phyloP scores from a whole-genome alignment of 352 stramenopile species.

The Pythium sp. region DNA sequence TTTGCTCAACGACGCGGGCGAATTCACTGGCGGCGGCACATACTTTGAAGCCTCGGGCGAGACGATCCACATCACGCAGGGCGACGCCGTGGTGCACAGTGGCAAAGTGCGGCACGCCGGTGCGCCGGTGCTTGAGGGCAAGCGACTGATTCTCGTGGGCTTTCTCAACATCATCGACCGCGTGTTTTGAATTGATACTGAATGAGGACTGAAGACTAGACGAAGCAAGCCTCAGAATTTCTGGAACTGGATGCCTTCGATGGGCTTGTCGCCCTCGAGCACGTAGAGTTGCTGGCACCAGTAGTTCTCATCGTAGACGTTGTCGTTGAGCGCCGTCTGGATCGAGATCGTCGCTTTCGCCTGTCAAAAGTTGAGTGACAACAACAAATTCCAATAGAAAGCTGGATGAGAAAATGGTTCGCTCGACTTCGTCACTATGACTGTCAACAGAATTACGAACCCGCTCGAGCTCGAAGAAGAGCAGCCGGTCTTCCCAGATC shows the following conservation, averaged over 20 bases:
- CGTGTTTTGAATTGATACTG: conserved; percentile 23
- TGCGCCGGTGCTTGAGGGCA: conserved; percentile 75
- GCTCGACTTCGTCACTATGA: background rate
- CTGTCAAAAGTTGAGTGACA: conserved; percentile 16
- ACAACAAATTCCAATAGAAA: background rate
- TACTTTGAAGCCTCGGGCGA: conserved; percentile 83
- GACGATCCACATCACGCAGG: conserved; percentile 75
- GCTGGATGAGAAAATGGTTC: background rate
- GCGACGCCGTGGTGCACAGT: conserved; percentile 89
- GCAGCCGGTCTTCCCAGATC: conserved; percentile 74
- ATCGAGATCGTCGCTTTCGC: conserved; percentile 77
- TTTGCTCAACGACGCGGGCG: conserved; percentile 69
- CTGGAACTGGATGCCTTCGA: conserved; percentile 78
- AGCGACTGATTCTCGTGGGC: conserved; percentile 89
- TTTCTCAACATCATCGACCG: conserved; percentile 88
- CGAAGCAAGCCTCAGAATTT: conserved; percentile 36
- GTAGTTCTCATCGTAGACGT: conserved; percentile 67
- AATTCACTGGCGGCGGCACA: conserved; percentile 92
- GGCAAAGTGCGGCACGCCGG: conserved; percentile 92
- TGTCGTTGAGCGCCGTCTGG: conserved; percentile 60
- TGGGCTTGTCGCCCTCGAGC: conserved; percentile 68
- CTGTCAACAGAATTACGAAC: conserved; percentile 24
- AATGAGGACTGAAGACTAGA: background rate
- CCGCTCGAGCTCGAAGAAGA: conserved; percentile 80
- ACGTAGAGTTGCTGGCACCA: conserved; percentile 76